A percentile compares a stretch with the other conserved stretches of the same genome.
phyloP scores from a whole-genome alignment of 2,329 filamentous ascomycete genomes.

The Cladosporium oxysporum region DNA sequence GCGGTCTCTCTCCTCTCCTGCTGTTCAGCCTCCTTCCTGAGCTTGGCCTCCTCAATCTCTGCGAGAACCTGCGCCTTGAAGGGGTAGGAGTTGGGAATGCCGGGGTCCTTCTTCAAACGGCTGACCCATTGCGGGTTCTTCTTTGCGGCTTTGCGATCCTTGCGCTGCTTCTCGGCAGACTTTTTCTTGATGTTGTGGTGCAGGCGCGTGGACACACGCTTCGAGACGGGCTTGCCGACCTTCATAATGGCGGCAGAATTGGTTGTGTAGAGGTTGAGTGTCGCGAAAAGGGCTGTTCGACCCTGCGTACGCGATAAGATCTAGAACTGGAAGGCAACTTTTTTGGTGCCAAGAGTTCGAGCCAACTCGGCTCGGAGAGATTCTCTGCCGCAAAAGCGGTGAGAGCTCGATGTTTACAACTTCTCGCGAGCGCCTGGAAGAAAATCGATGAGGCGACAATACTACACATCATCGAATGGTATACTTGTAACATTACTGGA shows the following conservation, averaged over 20 bases:
- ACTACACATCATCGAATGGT: neutral
- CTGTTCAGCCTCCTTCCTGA: constrained; percentile 77
- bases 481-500: neutral
- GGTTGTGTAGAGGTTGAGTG: neutral
- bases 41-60: constrained; percentile 87
- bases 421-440: neutral
- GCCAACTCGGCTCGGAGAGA: neutral
- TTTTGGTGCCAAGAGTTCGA: constrained; percentile 13
- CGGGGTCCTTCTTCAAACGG: constrained; percentile 94
- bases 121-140: constrained; percentile 97
- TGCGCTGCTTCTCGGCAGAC: constrained; percentile 85
- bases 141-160: constrained; percentile 84
- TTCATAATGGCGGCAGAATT: constrained; percentile 30
- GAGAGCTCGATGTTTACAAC: neutral
- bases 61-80: constrained; percentile 95
- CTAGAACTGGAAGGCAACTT: constrained; percentile 10
- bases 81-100: constrained; percentile 94
- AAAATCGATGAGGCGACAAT: neutral
- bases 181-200: constrained; percentile 96
- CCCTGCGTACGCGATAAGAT: constrained; percentile 13
- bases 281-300: neutral
- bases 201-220: constrained; percentile 84
- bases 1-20: constrained; percentile 70
- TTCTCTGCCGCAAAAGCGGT: constrained; percentile 12
- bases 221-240: constrained; percentile 75